Evolutionary conservation across 2,329 filamentous ascomycete genomes (phyloP).

Genomic region (Akanthomyces dipterigenus): DNA sequence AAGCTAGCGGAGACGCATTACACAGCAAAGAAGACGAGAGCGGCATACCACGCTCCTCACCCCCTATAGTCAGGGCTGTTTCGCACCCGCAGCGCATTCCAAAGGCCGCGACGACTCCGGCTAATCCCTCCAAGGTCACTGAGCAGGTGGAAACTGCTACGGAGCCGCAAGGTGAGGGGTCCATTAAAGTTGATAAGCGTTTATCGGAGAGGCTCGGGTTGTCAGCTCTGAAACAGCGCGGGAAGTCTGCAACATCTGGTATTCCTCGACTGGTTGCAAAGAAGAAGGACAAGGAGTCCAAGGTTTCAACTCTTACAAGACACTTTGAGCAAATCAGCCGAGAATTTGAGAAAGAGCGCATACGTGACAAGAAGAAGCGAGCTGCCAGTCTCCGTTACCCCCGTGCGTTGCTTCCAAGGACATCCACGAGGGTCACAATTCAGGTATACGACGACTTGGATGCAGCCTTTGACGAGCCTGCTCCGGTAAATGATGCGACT

Average conservation of each 20-base stretch:
- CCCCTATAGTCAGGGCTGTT: slow-evolving; percentile 47
- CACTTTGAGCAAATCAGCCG: slow-evolving; percentile 96
- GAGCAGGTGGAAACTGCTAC: background rate
- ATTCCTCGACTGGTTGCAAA: slow-evolving; percentile 84
- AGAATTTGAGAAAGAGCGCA: slow-evolving; percentile 91
- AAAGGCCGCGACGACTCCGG: background rate
- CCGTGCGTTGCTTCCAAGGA: slow-evolving; percentile 74
- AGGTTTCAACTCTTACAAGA: slow-evolving; percentile 84
- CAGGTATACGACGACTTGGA: slow-evolving; percentile 93
- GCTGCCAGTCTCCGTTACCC: slow-evolving; percentile 69
- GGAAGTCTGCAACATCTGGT: slow-evolving; percentile 59
- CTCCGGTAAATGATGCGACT: slow-evolving; percentile 53
- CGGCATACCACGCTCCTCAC: slow-evolving; percentile 38
- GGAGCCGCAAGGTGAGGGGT: slow-evolving; percentile 28
- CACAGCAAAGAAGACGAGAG: slow-evolving; percentile 25
- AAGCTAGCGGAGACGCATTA: slow-evolving; percentile 23
- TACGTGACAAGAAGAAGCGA: slow-evolving; percentile 75
- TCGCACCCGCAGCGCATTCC: slow-evolving; percentile 36
- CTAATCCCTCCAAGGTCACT: background rate
- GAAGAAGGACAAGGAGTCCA: slow-evolving; percentile 62
- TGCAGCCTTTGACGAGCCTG: slow-evolving; percentile 80
- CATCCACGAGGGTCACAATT: slow-evolving; percentile 90
- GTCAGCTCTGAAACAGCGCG: slow-evolving; percentile 52
- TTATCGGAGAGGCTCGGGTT: slow-evolving; percentile 67
- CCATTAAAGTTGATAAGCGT: slow-evolving; percentile 61